Conservation (phyloP, 2,329 filamentous ascomycete genomes). For the Rutstroemia sp. region DNA sequence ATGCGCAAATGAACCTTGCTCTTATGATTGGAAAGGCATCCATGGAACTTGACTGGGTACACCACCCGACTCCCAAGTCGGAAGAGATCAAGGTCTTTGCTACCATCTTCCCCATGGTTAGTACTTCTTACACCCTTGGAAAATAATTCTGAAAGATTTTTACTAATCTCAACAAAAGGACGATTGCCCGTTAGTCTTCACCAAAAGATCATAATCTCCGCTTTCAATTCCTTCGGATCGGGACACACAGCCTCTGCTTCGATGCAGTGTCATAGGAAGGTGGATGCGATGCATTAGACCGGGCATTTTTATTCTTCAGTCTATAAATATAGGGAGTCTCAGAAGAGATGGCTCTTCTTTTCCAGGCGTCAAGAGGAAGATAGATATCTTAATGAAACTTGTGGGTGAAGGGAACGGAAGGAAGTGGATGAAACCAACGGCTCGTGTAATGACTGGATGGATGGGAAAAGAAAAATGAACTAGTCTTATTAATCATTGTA, state of each 20-base stretch:
- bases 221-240: background rate
- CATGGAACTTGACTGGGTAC: conserved; percentile 80
- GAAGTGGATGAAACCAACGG: background rate
- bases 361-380: background rate
- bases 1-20: conserved; percentile 82
- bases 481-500: background rate
- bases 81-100: conserved; percentile 99
- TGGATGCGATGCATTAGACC: conserved; percentile 5
- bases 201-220: conserved; percentile 1
- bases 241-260: background rate
- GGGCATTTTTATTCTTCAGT: conserved; percentile 3
- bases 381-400: background rate
- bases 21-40: conserved; percentile 87
- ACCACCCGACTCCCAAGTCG: conserved; percentile 72
- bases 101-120: conserved; percentile 92
- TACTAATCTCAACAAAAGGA: conserved; percentile 7
- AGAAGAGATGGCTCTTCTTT: background rate
- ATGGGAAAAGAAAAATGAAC: background rate
- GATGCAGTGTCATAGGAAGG: background rate
- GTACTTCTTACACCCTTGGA: conserved; percentile 22
- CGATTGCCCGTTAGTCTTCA: conserved; percentile 10
- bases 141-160: background rate
- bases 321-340: conserved; percentile 1
- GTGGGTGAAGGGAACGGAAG: background rate
- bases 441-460: background rate